Percentiles rank a stretch among this genome's conserved stretches.
Conservation (phyloP, 2,329 filamentous ascomycete genomes). For the Fusarium newnesense region DNA sequence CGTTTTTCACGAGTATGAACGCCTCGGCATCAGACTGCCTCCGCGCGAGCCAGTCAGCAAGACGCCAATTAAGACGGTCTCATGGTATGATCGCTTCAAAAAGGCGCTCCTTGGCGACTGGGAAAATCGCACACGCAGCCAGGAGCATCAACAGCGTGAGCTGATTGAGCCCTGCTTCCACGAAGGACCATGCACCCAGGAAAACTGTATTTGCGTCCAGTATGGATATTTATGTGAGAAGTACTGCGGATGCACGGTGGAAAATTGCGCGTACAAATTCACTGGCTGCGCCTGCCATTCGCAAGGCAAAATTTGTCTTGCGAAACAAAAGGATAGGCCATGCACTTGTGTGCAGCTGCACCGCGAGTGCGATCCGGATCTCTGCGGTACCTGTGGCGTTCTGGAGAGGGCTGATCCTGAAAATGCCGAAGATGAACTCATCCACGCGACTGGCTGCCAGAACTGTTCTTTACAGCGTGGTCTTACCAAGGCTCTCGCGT, state of each 20-base stretch:
- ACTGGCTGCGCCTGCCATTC: constrained; percentile 73
- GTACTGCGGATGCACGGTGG: constrained; percentile 71
- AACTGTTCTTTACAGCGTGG: constrained; percentile 79
- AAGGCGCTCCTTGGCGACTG: constrained; percentile 65
- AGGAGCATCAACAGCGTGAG: constrained; percentile 66
- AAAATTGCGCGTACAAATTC: constrained; percentile 71
- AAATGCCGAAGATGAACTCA: constrained; percentile 67
- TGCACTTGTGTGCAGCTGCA: constrained; percentile 79
- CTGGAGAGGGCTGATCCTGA: constrained; percentile 73
- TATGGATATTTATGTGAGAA: constrained; percentile 76
- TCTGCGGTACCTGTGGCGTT: constrained; percentile 78
- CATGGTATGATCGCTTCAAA: constrained; percentile 67
- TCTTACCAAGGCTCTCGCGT: constrained; percentile 70
- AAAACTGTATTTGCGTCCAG: constrained; percentile 71
- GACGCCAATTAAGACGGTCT: constrained; percentile 55
- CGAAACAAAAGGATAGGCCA: constrained; percentile 64
- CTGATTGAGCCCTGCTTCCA: constrained; percentile 75
- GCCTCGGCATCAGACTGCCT: constrained; percentile 41
- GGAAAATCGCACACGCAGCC: constrained; percentile 64
- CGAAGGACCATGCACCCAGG: constrained; percentile 70
- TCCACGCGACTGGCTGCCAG: constrained; percentile 70
- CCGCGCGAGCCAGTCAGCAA: constrained; percentile 42
- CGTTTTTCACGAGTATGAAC: constrained; percentile 52
- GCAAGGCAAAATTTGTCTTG: constrained; percentile 67
- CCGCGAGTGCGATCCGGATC: constrained; percentile 81